Conservation (phyloP, 2,329 filamentous ascomycete genomes). For the Ophiocordyceps camponoti-saundersi region DNA sequence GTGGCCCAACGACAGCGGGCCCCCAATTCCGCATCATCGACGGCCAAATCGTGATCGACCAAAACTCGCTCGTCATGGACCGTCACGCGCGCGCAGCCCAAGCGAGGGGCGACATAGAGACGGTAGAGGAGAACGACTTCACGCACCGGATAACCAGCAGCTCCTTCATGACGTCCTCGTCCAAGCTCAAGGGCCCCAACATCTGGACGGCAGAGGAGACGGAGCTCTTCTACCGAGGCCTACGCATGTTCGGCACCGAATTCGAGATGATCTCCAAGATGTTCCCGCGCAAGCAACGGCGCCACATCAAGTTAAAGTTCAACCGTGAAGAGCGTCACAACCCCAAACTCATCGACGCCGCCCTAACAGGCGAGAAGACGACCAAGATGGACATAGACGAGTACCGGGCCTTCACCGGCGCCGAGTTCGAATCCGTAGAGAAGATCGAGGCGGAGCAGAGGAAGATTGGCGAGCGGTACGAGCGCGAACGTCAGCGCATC, state of each 20-base stretch:
- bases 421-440: slow-evolving; percentile 37
- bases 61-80: slow-evolving; percentile 50
- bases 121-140: slow-evolving; percentile 64
- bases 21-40: slow-evolving; percentile 48
- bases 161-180: slow-evolving; percentile 43
- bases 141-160: slow-evolving; percentile 52
- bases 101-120: slow-evolving; percentile 35
- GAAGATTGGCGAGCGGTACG: slow-evolving; percentile 25
- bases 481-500: slow-evolving; percentile 23
- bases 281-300: slow-evolving; percentile 55
- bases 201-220: slow-evolving; percentile 58
- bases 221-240: slow-evolving; percentile 57
- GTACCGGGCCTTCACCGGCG: slow-evolving; percentile 36
- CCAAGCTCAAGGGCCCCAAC: slow-evolving; percentile 46
- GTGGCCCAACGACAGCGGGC: slow-evolving; percentile 18
- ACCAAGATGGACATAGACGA: slow-evolving; percentile 42
- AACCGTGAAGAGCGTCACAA: slow-evolving; percentile 59
- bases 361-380: slow-evolving; percentile 42
- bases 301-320: slow-evolving; percentile 69
- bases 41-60: slow-evolving; percentile 56
- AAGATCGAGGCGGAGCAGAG: slow-evolving; percentile 38
- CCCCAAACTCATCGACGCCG: slow-evolving; percentile 44
- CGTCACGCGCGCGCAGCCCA: slow-evolving; percentile 43
- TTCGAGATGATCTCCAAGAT: slow-evolving; percentile 65
- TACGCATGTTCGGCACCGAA: slow-evolving; percentile 66